phyloP scores from a whole-genome alignment of 2,329 filamentous ascomycete species.

The Arachnopeziza araneosa region DNA sequence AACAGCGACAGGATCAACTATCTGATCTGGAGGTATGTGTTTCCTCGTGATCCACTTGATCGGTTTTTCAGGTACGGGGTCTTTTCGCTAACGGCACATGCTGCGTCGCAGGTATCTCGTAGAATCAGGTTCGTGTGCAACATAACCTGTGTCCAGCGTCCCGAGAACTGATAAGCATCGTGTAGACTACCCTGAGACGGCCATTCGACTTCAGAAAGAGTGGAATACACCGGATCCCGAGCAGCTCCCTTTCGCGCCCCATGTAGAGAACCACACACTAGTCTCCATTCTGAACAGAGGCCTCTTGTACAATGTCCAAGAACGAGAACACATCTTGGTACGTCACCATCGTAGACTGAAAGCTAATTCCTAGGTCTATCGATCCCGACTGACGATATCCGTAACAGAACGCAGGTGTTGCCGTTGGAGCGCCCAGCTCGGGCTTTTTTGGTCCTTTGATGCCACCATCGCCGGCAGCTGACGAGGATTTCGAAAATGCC shows the following conservation, averaged over 20 bases:
- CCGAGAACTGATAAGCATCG: constrained; percentile 5
- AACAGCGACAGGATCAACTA: constrained; percentile 65
- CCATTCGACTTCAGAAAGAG: constrained; percentile 63
- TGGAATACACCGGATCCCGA: constrained; percentile 60
- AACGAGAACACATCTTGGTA: constrained; percentile 41
- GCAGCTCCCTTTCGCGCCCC: constrained; percentile 56
- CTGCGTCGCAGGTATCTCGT: constrained; percentile 30
- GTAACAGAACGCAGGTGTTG: neutral
- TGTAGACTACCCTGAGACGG: constrained; percentile 62
- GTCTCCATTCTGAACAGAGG: constrained; percentile 59
- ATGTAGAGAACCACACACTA: constrained; percentile 60
- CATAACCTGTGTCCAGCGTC: neutral
- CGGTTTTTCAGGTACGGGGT: constrained; percentile 22
- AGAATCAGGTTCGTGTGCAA: constrained; percentile 29
- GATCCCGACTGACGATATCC: neutral
- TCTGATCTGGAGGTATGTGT: constrained; percentile 62
- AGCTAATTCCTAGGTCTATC: neutral
- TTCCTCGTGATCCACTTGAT: constrained; percentile 27
- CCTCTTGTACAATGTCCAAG: constrained; percentile 53
- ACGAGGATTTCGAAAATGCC: constrained; percentile 27
- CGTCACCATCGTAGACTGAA: constrained; percentile 9
- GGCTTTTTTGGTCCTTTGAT: constrained; percentile 31
- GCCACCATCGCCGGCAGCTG: constrained; percentile 21
- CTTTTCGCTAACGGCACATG: constrained; percentile 27
- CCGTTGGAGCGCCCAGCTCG: constrained; percentile 9